Evolutionary conservation across 2,329 filamentous ascomycete species (phyloP), one percentile per base, ranked within the genome.

Genomic region (Dichotomopilus funicola): DNA sequence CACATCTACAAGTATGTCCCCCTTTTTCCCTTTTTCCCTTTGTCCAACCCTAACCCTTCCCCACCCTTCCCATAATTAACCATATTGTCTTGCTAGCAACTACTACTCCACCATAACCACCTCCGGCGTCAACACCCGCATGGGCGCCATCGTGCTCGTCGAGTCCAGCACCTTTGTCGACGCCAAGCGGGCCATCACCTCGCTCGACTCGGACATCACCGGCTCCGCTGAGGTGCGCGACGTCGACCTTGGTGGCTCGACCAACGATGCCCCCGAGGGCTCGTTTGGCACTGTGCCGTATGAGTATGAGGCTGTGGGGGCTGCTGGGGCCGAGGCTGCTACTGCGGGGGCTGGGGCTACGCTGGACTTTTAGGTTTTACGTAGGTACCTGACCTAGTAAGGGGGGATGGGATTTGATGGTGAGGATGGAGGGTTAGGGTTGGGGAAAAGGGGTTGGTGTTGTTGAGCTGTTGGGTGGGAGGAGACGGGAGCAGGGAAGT

Each of bases 231-330:
- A 42, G 5, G 50, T 52, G 34, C 37, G 34, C 6, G 50, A 52
- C 42, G 50, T 52, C 42, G 36, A 52, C 35, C 50, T 52, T n/a
- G 50, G 50, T n/a, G 50, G 50, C 42, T 52, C 50, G 10, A 52
- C 50, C 35, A 52, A 52, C 34, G 50, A 52, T 36, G 50, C 50
- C 42, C 50, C 50, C 4, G 19, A 8, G 2, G 43, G 34, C 35
- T 40, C 50, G 19, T 27, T 27, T 27, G 19, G 19, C 19, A 27
- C 19, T 27, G 19, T 27, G 19, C 19, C 19, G 19, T 27, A 27
- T 27, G 19, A 27, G 19, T 27, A 27, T 27, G 19, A 27, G 19
- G 19, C 19, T 27, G 19, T 27, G 19, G 19, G 19, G 19, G 19
- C 19, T 27, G 19, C 19, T 27, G 19, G 19, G 19, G 19, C 19